A percentile compares a stretch with the other conserved stretches of the same genome.
Conservation (phyloP, 2,329 filamentous ascomycete genomes). For the Aureobasidium sp. region DNA sequence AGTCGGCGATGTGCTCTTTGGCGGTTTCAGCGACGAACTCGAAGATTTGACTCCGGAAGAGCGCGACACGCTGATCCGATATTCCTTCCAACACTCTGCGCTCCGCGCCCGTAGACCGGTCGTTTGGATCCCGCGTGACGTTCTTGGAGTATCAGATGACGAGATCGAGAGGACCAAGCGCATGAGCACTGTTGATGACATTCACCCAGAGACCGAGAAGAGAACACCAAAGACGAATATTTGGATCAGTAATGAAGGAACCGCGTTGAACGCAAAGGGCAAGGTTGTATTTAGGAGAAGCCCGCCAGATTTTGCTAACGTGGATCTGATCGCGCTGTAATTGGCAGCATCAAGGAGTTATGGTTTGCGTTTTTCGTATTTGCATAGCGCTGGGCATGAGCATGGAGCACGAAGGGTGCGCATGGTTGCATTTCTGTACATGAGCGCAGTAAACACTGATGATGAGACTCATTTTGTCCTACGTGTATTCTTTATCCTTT, state of each 20-base stretch:
- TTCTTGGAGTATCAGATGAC: constrained; percentile 82
- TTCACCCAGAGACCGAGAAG: constrained; percentile 14
- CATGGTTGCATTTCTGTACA: not conserved
- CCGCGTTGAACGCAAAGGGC: constrained; percentile 73
- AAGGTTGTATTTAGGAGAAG: constrained; percentile 76
- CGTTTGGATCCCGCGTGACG: constrained; percentile 89
- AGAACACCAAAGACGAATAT: constrained; percentile 38
- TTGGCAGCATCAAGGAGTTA: not conserved
- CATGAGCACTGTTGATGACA: constrained; percentile 54
- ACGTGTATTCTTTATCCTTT: no score
- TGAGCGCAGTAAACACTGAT: not conserved
- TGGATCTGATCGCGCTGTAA: constrained; percentile 74
- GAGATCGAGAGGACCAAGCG: constrained; percentile 71
- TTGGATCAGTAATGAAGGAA: constrained; percentile 91
- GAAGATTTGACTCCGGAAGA: constrained; percentile 89
- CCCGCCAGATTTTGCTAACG: constrained; percentile 61
- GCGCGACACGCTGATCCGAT: constrained; percentile 72
- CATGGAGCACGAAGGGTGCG: not conserved
- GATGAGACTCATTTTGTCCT: no score
- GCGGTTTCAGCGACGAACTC: constrained; percentile 82
- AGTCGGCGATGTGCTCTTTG: constrained; percentile 74
- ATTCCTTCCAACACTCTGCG: constrained; percentile 86
- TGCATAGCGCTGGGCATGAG: not conserved
- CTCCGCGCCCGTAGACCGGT: constrained; percentile 75
- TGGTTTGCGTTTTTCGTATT: not conserved